phyloP scores from a whole-genome alignment of 352 stramenopile species.

The Phytophthora vignae region DNA sequence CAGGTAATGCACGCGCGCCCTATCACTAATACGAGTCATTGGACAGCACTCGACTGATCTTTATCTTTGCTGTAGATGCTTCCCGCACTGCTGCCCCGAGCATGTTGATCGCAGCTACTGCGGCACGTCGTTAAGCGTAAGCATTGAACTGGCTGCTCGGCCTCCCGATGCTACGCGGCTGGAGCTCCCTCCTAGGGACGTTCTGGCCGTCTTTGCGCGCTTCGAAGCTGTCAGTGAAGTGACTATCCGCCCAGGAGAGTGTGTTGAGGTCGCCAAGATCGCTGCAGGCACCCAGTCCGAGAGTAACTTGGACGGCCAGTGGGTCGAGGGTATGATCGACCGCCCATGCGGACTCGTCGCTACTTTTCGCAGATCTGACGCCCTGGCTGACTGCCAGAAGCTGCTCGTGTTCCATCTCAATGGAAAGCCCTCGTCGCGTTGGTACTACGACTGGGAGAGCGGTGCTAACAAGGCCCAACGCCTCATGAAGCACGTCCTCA shows the following conservation, averaged over 20 bases:
- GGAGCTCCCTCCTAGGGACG: slow-evolving; percentile 9
- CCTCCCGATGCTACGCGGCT: neutral
- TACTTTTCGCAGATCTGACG: slow-evolving; percentile 6
- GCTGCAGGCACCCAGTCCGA: slow-evolving; percentile 45
- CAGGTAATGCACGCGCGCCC: slow-evolving; percentile 1
- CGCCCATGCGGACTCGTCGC: slow-evolving; percentile 35
- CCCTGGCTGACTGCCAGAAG: slow-evolving; percentile 30
- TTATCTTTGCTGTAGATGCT: slow-evolving; percentile 21
- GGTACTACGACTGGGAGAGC: slow-evolving; percentile 76
- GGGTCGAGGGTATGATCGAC: slow-evolving; percentile 51
- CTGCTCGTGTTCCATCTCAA: slow-evolving; percentile 56
- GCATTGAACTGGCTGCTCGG: slow-evolving; percentile 22
- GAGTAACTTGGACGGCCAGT: slow-evolving; percentile 52
- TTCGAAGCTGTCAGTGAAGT: slow-evolving; percentile 27
- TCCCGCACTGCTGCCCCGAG: slow-evolving; percentile 62
- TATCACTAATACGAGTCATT: neutral
- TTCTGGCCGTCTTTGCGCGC: slow-evolving; percentile 20
- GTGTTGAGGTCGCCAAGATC: slow-evolving; percentile 38
- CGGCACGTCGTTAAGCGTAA: slow-evolving; percentile 50
- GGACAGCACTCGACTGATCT: too few species aligned
- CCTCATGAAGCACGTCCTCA: slow-evolving; percentile 65
- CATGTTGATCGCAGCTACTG: slow-evolving; percentile 70
- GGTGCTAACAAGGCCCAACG: slow-evolving; percentile 62
- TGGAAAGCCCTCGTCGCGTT: slow-evolving; percentile 39
- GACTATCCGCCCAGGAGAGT: slow-evolving; percentile 16